Percentiles rank a stretch among this genome's conserved stretches.
Conservation (phyloP, 208 protist genomes). For the Naegleria fowleri region DNA sequence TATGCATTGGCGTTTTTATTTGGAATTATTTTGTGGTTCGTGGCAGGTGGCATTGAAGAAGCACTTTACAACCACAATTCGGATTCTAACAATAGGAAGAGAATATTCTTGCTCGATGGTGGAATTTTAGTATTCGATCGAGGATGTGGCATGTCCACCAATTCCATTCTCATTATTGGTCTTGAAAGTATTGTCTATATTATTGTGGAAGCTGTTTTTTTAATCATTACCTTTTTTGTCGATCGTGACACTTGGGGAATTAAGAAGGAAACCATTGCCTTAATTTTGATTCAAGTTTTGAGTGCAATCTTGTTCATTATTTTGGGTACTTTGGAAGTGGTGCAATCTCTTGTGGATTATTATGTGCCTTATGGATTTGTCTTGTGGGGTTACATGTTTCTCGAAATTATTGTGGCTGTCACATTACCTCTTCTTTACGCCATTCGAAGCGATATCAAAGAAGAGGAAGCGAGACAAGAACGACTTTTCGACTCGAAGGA, state of each 20-base stretch:
- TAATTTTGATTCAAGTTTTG: neutral
- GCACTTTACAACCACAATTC: neutral
- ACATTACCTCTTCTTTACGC: neutral
- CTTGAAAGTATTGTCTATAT: neutral
- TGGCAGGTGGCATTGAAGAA: neutral
- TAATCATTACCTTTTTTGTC: neutral
- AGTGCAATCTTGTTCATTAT: neutral
- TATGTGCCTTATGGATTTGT: neutral
- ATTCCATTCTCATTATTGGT: neutral
- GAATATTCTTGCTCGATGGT: neutral
- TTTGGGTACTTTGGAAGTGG: neutral
- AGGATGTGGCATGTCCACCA: neutral
- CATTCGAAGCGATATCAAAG: neutral
- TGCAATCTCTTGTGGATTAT: neutral
- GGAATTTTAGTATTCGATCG: neutral
- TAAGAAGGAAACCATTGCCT: neutral
- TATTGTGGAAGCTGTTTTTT: neutral
- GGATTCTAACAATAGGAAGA: neutral
- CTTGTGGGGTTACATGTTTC: neutral
- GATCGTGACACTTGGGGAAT: neutral
- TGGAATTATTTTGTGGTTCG: neutral
- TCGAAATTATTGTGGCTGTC: neutral
- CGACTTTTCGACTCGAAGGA: neutral
- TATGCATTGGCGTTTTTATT: neutral
- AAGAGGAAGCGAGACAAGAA: neutral